Percentiles rank a stretch among this genome's conserved stretches.
Conservation (phyloP, 495 filamentous ascomycete species). For the Letharia columbiana region DNA sequence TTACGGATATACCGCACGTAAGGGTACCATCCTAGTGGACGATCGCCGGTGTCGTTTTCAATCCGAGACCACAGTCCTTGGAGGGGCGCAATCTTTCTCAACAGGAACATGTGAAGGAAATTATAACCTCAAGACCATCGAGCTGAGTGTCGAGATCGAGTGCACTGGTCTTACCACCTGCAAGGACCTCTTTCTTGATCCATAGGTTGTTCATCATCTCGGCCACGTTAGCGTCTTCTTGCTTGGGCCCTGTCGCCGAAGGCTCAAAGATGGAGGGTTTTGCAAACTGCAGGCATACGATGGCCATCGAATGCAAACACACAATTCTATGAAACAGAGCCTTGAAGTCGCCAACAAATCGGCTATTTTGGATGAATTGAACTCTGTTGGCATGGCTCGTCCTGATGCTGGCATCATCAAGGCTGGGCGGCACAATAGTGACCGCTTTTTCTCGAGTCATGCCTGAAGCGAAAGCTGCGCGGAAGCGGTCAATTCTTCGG, state of each 20-base stretch:
- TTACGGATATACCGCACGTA: no score
- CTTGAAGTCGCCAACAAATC: background rate
- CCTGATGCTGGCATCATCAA: background rate
- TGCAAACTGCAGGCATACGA: background rate
- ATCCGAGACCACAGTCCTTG: background rate
- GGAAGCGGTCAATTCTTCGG: background rate
- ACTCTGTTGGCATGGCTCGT: background rate
- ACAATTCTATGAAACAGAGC: background rate
- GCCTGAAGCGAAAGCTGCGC: background rate
- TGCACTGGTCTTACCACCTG: no score
- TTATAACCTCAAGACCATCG: background rate
- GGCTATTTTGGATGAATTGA: background rate
- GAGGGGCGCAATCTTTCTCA: background rate
- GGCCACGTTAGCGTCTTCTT: no score
- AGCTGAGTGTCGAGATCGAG: no score
- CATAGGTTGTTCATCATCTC: no score
- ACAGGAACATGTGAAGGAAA: slow-evolving; percentile 1
- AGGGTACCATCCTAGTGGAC: no score
- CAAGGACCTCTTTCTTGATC: no score
- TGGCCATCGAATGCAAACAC: background rate
- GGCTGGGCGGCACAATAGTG: background rate
- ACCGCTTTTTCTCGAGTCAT: background rate
- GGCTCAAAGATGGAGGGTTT: no score
- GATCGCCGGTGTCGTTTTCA: background rate
- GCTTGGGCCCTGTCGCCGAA: no score